A percentile compares a stretch with the other conserved stretches of the same genome.
Evolutionary conservation across 305 asterid genomes (phyloP).

Genomic region (Fraxinus xanthoxyloides): DNA sequence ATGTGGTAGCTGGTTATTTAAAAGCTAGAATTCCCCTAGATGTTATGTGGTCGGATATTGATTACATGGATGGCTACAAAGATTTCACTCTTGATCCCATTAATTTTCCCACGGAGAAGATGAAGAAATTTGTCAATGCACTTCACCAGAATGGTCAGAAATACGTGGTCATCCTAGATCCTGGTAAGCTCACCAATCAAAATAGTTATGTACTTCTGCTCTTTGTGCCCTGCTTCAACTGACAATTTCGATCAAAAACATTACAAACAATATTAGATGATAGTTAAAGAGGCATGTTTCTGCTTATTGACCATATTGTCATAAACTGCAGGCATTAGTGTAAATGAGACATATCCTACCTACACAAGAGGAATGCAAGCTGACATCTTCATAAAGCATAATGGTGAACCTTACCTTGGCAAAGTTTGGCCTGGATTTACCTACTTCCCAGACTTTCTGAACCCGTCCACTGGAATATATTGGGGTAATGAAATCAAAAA

Average conservation of each 20-base stretch:
- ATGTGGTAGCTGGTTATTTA: conserved; percentile 66
- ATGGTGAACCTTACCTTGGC: conserved; percentile 68
- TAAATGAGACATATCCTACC: conserved; percentile 56
- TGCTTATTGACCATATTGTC: not conserved
- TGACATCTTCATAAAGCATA: conserved; percentile 65
- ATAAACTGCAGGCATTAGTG: conserved; percentile 55
- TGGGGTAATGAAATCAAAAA: conserved; percentile 72
- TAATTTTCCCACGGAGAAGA: conserved; percentile 56
- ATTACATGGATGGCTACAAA: conserved; percentile 84
- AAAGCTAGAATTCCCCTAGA: conserved; percentile 76
- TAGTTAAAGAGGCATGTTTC: not conserved
- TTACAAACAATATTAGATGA: not conserved
- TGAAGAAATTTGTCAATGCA: conserved; percentile 53
- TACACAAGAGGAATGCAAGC: conserved; percentile 67
- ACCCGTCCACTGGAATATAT: conserved; percentile 42
- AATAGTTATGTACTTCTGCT: not conserved
- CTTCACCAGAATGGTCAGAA: conserved; percentile 74
- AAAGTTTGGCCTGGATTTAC: conserved; percentile 86
- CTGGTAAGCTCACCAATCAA: conserved; percentile 46
- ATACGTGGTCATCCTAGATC: conserved; percentile 76
- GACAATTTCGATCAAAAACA: not conserved
- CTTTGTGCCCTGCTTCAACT: not conserved
- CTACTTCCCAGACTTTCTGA: conserved; percentile 76
- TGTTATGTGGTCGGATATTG: conserved; percentile 93
- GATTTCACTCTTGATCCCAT: conserved; percentile 92